Evolutionary conservation across 345 rosid species (phyloP).

Genomic region (Arabis hirsuta): DNA sequence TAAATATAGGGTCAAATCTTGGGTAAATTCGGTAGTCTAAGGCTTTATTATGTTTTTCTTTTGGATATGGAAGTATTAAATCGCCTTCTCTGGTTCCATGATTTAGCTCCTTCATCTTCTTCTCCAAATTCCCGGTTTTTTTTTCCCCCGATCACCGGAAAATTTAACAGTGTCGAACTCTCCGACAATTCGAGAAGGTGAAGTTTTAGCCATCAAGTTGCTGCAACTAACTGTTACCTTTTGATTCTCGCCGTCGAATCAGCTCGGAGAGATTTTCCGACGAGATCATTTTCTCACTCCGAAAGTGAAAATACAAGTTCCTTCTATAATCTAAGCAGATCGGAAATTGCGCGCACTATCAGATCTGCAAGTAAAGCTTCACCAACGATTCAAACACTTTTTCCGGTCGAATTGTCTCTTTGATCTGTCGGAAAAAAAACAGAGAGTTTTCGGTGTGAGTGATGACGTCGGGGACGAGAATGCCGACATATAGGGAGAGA

Average conservation of each 20-base stretch:
- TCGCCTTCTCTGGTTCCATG: slow-evolving; percentile 16
- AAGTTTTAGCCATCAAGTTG: slow-evolving; percentile 19
- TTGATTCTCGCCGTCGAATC: slow-evolving; percentile 9
- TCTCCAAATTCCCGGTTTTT: slow-evolving; percentile 13
- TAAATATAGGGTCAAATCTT: slow-evolving; percentile 34
- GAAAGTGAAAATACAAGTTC: neutral
- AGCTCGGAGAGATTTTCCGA: neutral
- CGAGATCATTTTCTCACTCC: neutral
- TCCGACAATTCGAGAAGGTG: slow-evolving; percentile 5
- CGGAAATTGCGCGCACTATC: neutral
- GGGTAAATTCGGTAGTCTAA: slow-evolving; percentile 33
- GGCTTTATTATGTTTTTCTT: slow-evolving; percentile 2
- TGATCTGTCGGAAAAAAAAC: slow-evolving; percentile 29
- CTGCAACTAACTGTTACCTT: neutral
- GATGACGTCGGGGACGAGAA: slow-evolving; percentile 78
- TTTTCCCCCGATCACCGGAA: slow-evolving; percentile 19
- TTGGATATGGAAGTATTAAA: slow-evolving; percentile 18
- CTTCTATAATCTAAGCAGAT: slow-evolving; percentile 4
- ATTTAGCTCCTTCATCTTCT: slow-evolving; percentile 31
- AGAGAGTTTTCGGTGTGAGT: slow-evolving; percentile 21
- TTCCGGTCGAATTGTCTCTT: slow-evolving; percentile 15
- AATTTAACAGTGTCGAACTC: neutral
- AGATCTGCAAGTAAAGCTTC: slow-evolving; percentile 28
- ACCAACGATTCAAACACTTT: neutral
- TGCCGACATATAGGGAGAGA: slow-evolving; percentile 89